Evolutionary conservation across 768 basidiomycete species (phyloP).

Genomic region (Podaxis sp.): DNA sequence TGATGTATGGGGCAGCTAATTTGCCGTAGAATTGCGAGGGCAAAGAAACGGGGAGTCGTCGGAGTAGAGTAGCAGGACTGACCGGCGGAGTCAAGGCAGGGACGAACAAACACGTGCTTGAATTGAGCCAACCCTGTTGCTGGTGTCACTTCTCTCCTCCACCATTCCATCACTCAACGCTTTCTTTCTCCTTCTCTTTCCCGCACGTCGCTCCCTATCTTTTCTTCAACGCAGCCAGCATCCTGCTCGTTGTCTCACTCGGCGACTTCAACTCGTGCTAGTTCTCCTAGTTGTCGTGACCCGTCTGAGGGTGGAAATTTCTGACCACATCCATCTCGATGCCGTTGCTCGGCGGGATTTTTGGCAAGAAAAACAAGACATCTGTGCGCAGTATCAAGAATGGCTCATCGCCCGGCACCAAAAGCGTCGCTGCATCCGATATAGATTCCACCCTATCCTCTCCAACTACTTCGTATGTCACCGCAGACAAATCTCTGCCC

Average conservation of each 20-base stretch:
- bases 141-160: constrained; percentile 5
- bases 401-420: constrained; percentile 15
- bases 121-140: not conserved
- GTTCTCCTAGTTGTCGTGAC: not conserved
- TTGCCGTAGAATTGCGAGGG: no score
- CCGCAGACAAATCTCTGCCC: constrained; percentile 27
- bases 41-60: no score
- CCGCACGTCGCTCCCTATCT: not conserved
- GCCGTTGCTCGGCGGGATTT: constrained; percentile 35
- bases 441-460: constrained; percentile 25
- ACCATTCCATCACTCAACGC: not conserved
- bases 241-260: not conserved
- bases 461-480: constrained; percentile 28
- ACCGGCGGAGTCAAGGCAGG: not conserved
- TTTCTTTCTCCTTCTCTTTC: constrained; percentile 3
- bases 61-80: no score
- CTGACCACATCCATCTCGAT: constrained; percentile 18
- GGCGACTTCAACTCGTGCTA: not conserved
- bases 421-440: constrained; percentile 17
- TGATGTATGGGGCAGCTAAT: no score
- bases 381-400: constrained; percentile 20
- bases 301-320: not conserved
- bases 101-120: constrained; percentile 2
- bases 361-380: constrained; percentile 32
- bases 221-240: not conserved